Conservation (phyloP, 495 filamentous ascomycete species). For the Neurospora tetraspora region DNA sequence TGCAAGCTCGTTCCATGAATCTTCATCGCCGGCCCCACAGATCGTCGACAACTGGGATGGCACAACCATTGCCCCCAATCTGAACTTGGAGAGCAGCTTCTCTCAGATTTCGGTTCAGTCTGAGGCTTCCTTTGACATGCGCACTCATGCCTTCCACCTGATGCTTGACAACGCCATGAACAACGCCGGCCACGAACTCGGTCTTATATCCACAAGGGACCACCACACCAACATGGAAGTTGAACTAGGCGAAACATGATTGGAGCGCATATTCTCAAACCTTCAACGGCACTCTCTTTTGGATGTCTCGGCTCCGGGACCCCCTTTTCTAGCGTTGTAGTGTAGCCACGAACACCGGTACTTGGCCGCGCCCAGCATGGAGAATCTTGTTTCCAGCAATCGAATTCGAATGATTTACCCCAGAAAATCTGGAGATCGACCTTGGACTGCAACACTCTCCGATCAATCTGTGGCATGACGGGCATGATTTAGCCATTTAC, state of each 20-base stretch:
- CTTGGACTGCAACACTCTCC: neutral
- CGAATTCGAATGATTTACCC: neutral
- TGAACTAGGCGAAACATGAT: conserved; percentile 15
- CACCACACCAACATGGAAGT: conserved; percentile 24
- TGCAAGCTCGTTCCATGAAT: neutral
- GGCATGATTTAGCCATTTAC: neutral
- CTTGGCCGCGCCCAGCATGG: neutral
- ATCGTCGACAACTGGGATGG: neutral
- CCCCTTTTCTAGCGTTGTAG: neutral
- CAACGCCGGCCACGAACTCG: conserved; percentile 10
- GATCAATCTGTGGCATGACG: neutral
- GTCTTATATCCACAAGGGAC: conserved; percentile 29
- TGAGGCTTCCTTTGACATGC: conserved; percentile 11
- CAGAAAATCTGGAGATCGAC: neutral
- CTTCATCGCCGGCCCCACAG: neutral
- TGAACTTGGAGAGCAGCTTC: neutral
- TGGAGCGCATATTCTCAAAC: neutral
- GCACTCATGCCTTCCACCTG: conserved; percentile 20
- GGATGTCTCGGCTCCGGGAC: neutral
- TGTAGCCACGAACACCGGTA: neutral
- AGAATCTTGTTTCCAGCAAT: conserved; percentile 10
- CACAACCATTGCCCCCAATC: neutral
- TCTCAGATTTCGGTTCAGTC: conserved; percentile 17
- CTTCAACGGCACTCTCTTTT: neutral
- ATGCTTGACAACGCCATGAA: conserved; percentile 18